Evolutionary conservation across 306 rosid species (phyloP), one percentile per base, ranked within the genome.

Genomic region (Lotus japonicus): DNA sequence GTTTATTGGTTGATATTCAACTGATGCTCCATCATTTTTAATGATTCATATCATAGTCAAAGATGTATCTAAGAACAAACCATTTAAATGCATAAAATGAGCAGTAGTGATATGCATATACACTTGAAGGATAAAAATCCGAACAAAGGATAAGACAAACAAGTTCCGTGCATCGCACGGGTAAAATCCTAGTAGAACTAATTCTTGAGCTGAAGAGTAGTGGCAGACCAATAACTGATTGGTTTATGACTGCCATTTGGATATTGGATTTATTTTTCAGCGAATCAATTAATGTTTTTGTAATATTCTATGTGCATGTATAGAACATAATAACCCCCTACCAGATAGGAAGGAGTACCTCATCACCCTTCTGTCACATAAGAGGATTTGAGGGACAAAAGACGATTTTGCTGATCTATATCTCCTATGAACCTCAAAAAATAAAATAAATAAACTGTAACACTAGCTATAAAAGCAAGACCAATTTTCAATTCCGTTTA

Each of bases 181-280:
- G n/a, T n/a, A n/a, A n/a, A n/a, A n/a, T n/a, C n/a, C n/a, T n/a
- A n/a, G n/a, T n/a, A n/a, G n/a, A 64, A 50, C 5, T 13, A 23
- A 57, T 18, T 58, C 18, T n/a, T 19, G 2, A 38, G 5, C 1
- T 61, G 38, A 21, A 44, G 5, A 35, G 43, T 31, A 49, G 82
- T 65, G 78, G 65, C 59, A 65, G 74, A 72, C 78, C 64, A 78
- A 72, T 48, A 71, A 26, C 56, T 11, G 33, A 14, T 79, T 39
- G n/a, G 48, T 65, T 60, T 18, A 36, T 64, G 63, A 36, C 60
- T 53, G 31, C 50, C 48, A 77, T 45, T 77, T 52, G n/a, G 69
- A 71, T 35, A 16, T 59, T 71, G 15, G 56, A 52, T 26, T 26
- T 26, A 31, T 69, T 28, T 28, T 70, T 11, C 42, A 36, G 51